Conservation (phyloP, 495 filamentous ascomycete genomes). For the Penicillium subrubescens region DNA sequence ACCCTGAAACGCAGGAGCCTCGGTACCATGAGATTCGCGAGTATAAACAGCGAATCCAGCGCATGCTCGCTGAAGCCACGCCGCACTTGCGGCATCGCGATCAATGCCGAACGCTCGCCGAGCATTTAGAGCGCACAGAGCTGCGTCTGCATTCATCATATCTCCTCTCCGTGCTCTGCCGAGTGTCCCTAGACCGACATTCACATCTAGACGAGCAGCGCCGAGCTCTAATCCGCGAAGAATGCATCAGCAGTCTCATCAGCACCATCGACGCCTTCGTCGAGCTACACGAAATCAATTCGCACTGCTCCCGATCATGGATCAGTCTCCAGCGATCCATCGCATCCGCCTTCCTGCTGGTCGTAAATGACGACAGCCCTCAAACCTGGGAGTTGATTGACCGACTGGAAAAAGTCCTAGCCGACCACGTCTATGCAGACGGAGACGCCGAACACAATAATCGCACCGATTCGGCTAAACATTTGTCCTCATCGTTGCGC, state of each 20-base stretch:
- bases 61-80: conserved; percentile 52
- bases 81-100: conserved; percentile 54
- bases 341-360: conserved; percentile 49
- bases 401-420: conserved; percentile 42
- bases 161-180: conserved; percentile 59
- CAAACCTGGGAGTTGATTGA: conserved; percentile 44
- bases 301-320: conserved; percentile 49
- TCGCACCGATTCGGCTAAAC: conserved; percentile 44
- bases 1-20: conserved; percentile 38
- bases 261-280: conserved; percentile 49
- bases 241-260: conserved; percentile 45
- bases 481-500: conserved; percentile 43
- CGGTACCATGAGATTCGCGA: conserved; percentile 50
- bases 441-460: conserved; percentile 31
- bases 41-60: conserved; percentile 53
- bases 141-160: conserved; percentile 61
- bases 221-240: conserved; percentile 43
- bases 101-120: conserved; percentile 46
- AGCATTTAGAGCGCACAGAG: conserved; percentile 59
- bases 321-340: conserved; percentile 51
- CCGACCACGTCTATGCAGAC: conserved; percentile 46
- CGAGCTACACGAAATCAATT: conserved; percentile 46
- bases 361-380: conserved; percentile 42
- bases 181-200: conserved; percentile 55
- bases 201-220: conserved; percentile 34